Percentiles rank a stretch among this genome's conserved stretches.
These are phyloP conservation scores for Camptophora hylomeconis DNA, from an alignment of 2,329 filamentous ascomycete species.

Conservation along the genomic window DNA sequence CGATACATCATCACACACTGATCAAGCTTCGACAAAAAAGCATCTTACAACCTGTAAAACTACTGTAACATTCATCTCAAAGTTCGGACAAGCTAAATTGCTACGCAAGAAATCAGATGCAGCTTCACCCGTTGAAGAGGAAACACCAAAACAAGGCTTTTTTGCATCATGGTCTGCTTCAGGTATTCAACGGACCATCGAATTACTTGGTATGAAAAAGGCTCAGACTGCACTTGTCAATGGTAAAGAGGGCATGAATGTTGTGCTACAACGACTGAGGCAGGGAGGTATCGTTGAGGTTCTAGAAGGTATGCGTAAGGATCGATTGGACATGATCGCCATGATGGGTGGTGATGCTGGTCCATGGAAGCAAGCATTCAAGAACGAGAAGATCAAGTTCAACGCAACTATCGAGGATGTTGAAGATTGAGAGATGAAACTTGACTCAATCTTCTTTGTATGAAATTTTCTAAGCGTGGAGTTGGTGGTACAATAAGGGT, in stretches of 20 bases:
- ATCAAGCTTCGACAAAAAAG: too few species aligned
- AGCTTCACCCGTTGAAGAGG: conserved; percentile 33
- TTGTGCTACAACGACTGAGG: conserved; percentile 50
- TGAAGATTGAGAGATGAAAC: conserved; percentile 20
- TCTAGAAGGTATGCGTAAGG: conserved; percentile 56
- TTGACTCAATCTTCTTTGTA: too few species aligned
- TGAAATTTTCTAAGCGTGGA: too few species aligned
- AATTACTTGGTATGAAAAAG: conserved; percentile 47
- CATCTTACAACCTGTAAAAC: conserved; percentile 49
- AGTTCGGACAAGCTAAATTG: conserved; percentile 45
- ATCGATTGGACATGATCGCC: conserved; percentile 33
- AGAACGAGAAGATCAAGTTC: too few species aligned
- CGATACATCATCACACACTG: background rate
- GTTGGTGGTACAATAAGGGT: too few species aligned
- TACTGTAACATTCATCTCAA: conserved; percentile 48
- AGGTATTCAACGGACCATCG: conserved; percentile 49
- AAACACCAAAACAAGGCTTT: conserved; percentile 41
- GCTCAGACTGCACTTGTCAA: conserved; percentile 48
- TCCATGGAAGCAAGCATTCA: conserved; percentile 29
- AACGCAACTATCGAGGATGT: conserved; percentile 19
- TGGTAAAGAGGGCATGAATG: conserved; percentile 53
- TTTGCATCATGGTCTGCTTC: conserved; percentile 47
- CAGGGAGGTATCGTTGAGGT: conserved; percentile 54
- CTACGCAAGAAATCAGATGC: conserved; percentile 28
- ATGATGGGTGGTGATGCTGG: conserved; percentile 19